Evolutionary conservation across 352 stramenopile genomes (phyloP).

Genomic region (Lagenidium giganteum): DNA sequence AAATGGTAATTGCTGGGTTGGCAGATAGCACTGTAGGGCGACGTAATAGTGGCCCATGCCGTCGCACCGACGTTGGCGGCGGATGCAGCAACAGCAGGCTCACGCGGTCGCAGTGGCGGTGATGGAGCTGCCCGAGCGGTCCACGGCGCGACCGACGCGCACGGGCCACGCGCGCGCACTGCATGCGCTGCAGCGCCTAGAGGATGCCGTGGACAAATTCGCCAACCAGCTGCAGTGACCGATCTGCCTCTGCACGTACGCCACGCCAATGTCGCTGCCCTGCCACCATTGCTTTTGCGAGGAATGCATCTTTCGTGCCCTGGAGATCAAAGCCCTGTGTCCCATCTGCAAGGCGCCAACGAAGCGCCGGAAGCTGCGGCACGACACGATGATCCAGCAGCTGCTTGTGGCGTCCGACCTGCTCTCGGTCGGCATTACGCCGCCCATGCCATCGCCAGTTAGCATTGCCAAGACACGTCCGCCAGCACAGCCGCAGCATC

Average conservation of each 20-base stretch:
- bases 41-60: no score
- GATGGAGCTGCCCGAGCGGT: no score
- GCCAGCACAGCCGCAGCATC: no score
- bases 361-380: conserved; percentile 55
- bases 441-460: no score
- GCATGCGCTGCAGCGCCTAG: conserved; percentile 27
- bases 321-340: conserved; percentile 55
- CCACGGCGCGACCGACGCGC: background rate
- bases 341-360: conserved; percentile 68
- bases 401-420: conserved; percentile 42
- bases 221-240: conserved; percentile 55
- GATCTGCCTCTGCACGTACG: conserved; percentile 65
- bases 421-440: no score
- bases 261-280: conserved; percentile 47
- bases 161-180: conserved; percentile 1
- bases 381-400: conserved; percentile 54
- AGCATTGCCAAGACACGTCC: no score
- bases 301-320: conserved; percentile 63
- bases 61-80: no score
- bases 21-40: no score
- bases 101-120: no score
- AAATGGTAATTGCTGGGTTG: no score
- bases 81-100: no score
- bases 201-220: conserved; percentile 51
- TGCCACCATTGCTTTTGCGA: conserved; percentile 80